These are phyloP conservation scores for Sextonia rubra DNA, from an alignment of 164 flowering plant genomes.

Conservation along the genomic window DNA sequence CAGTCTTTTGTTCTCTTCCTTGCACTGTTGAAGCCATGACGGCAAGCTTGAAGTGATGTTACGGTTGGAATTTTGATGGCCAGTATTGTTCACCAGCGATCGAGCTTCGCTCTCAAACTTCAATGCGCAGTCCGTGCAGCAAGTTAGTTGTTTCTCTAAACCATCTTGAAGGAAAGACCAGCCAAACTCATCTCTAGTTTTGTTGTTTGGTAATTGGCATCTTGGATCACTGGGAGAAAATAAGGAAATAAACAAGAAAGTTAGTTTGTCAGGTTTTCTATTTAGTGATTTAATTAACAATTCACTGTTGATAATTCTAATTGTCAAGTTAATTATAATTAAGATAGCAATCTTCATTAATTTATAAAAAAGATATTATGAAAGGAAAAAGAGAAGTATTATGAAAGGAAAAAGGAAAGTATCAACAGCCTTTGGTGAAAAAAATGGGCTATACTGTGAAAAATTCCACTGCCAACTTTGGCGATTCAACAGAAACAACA, in stretches of 20 bases:
- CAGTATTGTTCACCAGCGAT: conserved; percentile 26
- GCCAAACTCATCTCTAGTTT: conserved; percentile 30
- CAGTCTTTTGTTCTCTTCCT: conserved; percentile 44
- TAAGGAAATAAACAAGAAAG: not conserved
- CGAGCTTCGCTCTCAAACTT: conserved; percentile 51
- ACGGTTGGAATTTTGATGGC: conserved; percentile 29
- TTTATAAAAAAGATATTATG: too few relatives aligned
- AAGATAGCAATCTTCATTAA: too few relatives aligned
- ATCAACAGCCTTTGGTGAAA: not conserved
- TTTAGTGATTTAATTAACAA: not conserved
- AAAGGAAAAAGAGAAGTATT: too few relatives aligned
- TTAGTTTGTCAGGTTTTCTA: not conserved
- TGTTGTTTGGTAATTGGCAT: conserved; percentile 35
- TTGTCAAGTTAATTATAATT: too few relatives aligned
- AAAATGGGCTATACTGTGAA: not conserved
- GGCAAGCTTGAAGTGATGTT: conserved; percentile 54
- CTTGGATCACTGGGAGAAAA: conserved; percentile 30
- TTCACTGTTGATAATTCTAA: not conserved
- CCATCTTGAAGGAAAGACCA: conserved; percentile 31
- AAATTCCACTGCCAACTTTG: not conserved
- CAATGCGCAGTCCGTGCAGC: conserved; percentile 51
- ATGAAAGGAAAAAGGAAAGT: too few relatives aligned
- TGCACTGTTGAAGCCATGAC: conserved; percentile 83
- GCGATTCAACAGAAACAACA: not conserved
- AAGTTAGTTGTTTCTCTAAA: conserved; percentile 40